Evolutionary conservation across 2,329 filamentous ascomycete genomes (phyloP).

Genomic region (Stachybotrys chartarum): DNA sequence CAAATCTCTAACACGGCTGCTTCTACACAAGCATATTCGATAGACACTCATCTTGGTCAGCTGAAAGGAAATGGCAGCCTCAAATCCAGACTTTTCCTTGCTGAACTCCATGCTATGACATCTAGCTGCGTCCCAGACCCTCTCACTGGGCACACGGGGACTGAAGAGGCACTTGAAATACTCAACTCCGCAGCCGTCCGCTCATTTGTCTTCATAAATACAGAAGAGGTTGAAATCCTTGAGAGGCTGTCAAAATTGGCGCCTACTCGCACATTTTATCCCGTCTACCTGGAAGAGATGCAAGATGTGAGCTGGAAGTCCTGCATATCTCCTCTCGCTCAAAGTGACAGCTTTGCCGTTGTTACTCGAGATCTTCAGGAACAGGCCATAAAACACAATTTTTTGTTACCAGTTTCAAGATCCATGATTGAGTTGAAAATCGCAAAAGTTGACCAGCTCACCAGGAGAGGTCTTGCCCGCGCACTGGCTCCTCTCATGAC

Average conservation of each 20-base stretch:
- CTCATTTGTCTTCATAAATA: background rate
- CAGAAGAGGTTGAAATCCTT: background rate
- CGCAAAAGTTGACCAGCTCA: background rate
- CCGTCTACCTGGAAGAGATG: background rate
- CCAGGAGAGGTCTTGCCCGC: background rate
- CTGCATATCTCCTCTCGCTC: background rate
- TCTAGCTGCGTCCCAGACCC: background rate
- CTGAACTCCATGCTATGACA: background rate
- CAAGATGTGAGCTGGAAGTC: background rate
- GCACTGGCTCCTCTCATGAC: background rate
- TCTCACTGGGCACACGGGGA: background rate
- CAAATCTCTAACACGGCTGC: background rate
- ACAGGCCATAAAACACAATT: background rate
- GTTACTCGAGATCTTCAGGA: background rate
- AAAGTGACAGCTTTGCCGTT: background rate
- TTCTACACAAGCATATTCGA: background rate
- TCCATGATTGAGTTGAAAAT: background rate
- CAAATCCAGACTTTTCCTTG: background rate
- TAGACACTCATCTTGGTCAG: background rate
- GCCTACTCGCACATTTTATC: background rate
- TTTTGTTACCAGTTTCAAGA: background rate
- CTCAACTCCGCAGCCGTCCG: background rate
- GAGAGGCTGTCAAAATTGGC: background rate
- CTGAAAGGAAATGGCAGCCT: background rate
- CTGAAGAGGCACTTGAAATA: background rate